These are phyloP conservation scores for Lasiosphaeria miniovina DNA, from an alignment of 495 filamentous ascomycete genomes.

Conservation along the genomic window DNA sequence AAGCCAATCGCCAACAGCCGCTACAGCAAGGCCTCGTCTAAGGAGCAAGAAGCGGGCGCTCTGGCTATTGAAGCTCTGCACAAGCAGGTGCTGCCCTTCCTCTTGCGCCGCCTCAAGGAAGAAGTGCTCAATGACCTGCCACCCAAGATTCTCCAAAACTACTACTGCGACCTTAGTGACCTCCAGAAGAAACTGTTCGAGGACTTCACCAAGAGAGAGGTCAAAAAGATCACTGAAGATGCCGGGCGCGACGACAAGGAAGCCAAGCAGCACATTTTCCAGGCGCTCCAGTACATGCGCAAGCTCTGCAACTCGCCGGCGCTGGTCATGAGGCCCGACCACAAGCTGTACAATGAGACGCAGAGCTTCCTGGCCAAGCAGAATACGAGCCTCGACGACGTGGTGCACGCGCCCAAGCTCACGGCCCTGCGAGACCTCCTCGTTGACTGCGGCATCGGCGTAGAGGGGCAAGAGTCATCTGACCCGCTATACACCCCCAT, in stretches of 20 bases:
- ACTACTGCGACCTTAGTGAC: slow-evolving; percentile 98
- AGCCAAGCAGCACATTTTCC: slow-evolving; percentile 98
- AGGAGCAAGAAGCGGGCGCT: slow-evolving; percentile 96
- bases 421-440: slow-evolving; percentile 83
- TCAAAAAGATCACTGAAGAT: slow-evolving; percentile 74
- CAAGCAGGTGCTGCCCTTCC: slow-evolving; percentile 95
- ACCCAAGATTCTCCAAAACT: slow-evolving; percentile 98
- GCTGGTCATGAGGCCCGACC: slow-evolving; percentile 87
- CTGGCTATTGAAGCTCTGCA: slow-evolving; percentile 94
- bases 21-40: slow-evolving; percentile 93
- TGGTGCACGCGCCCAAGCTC: slow-evolving; percentile 88
- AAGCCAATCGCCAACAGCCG: slow-evolving; percentile 95
- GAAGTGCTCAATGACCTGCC: slow-evolving; percentile 95
- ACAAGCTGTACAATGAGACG: slow-evolving; percentile 85
- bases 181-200: slow-evolving; percentile 93
- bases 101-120: slow-evolving; percentile 94
- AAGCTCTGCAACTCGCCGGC: slow-evolving; percentile 97
- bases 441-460: slow-evolving; percentile 92
- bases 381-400: slow-evolving; percentile 74
- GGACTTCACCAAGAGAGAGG: slow-evolving; percentile 90
- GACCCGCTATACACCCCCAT: slow-evolving; percentile 65
- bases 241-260: slow-evolving; percentile 78
- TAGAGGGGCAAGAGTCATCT: slow-evolving; percentile 64
- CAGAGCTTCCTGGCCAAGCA: slow-evolving; percentile 68
- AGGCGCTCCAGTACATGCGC: slow-evolving; percentile 98